Conservation (phyloP, 2,329 filamentous ascomycete species). For the Curvularia verruculosa region DNA sequence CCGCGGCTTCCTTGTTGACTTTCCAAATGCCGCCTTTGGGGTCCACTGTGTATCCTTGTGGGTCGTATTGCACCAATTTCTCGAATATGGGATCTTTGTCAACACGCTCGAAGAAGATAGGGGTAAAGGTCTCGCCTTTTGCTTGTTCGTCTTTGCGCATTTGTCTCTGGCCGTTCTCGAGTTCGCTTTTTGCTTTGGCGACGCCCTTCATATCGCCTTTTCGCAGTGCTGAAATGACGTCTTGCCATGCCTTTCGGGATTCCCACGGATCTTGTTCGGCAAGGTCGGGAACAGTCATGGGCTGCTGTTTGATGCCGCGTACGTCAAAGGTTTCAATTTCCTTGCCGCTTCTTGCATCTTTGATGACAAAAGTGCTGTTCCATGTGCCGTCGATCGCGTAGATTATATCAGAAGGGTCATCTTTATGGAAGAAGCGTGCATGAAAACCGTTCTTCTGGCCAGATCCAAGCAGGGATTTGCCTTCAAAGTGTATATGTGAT, state of each 20-base stretch:
- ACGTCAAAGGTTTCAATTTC: conserved; percentile 49
- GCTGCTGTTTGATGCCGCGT: conserved; percentile 25
- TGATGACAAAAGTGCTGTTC: conserved; percentile 50
- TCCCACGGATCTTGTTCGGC: conserved; percentile 55
- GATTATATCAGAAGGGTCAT: conserved; percentile 40
- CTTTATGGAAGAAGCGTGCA: conserved; percentile 47
- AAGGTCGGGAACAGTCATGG: conserved; percentile 35
- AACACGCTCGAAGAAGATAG: conserved; percentile 50
- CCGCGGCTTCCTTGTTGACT: conserved; percentile 31
- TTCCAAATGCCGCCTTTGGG: conserved; percentile 42
- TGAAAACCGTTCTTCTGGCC: conserved; percentile 52
- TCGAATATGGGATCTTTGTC: conserved; percentile 36
- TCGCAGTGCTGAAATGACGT: conserved; percentile 49
- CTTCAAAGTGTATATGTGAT: conserved; percentile 53
- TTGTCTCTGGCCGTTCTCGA: conserved; percentile 50
- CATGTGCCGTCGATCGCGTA: conserved; percentile 52
- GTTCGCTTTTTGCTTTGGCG: conserved; percentile 37
- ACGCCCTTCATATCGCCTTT: conserved; percentile 51
- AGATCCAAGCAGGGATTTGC: conserved; percentile 51
- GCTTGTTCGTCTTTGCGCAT: conserved; percentile 50
- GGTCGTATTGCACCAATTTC: conserved; percentile 26
- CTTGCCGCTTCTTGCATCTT: conserved; percentile 41
- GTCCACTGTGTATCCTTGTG: conserved; percentile 33
- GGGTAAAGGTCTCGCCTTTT: conserved; percentile 47
- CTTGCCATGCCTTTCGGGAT: conserved; percentile 52